A percentile compares a stretch with the other conserved stretches of the same genome.
phyloP scores from a whole-genome alignment of 805 yeast genomes.

The Candida nitratophila region DNA sequence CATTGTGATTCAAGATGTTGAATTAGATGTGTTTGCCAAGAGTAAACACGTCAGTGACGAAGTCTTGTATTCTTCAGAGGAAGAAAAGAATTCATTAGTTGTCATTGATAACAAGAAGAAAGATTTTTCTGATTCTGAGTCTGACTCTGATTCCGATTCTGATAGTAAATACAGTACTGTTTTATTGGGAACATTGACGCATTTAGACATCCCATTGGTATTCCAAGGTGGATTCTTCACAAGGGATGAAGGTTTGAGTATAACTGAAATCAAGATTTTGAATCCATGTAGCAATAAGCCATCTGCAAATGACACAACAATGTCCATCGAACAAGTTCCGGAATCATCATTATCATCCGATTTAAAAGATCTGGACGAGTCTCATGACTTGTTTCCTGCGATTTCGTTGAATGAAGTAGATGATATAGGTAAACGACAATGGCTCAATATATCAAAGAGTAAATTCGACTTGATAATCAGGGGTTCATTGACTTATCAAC shows the following conservation, averaged over 20 bases:
- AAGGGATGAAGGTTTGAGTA: constrained; percentile 48
- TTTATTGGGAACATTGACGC: constrained; percentile 60
- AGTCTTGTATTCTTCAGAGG: background rate
- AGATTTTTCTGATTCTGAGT: too few relatives aligned
- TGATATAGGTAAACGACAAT: constrained; percentile 33
- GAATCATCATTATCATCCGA: too few relatives aligned
- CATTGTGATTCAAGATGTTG: constrained; percentile 55
- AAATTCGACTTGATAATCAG: constrained; percentile 83
- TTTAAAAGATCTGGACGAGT: too few relatives aligned
- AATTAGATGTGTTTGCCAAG: constrained; percentile 80
- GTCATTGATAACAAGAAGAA: too few relatives aligned
- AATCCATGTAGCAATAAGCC: constrained; percentile 54
- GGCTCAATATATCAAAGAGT: constrained; percentile 68
- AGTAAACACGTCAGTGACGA: constrained; percentile 37
- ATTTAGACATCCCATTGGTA: constrained; percentile 63
- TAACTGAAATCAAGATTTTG: constrained; percentile 62
- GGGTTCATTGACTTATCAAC: constrained; percentile 71
- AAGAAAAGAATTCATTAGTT: too few relatives aligned
- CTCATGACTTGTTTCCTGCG: too few relatives aligned
- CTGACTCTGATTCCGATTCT: background rate
- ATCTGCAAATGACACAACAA: background rate
- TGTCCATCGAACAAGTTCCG: too few relatives aligned
- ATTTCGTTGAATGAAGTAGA: constrained; percentile 12
- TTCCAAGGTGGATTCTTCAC: constrained; percentile 77
- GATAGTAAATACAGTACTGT: constrained; percentile 38